Evolutionary conservation across 1,139 yeast species (phyloP), one percentile per base, ranked within the genome.

Genomic region (Scheffersomyces lignicola): DNA sequence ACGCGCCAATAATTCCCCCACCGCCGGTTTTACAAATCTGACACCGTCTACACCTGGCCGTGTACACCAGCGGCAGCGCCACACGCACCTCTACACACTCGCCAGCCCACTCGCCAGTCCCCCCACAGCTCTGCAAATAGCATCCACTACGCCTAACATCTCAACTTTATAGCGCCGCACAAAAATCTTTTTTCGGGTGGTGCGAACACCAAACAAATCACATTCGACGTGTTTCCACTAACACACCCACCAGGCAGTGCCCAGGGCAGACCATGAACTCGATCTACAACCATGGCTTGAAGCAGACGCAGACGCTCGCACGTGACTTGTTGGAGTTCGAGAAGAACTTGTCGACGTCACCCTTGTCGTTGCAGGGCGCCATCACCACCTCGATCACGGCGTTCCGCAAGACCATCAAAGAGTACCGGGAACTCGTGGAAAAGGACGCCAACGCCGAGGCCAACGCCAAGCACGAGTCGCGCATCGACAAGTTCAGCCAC

Each of bases 201-300:
- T n/a, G n/a, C n/a, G n/a, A n/a, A n/a, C n/a, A n/a, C n/a, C n/a
- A n/a, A n/a, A n/a, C n/a, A n/a, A n/a, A n/a, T n/a, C n/a, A n/a
- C n/a, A n/a, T n/a, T n/a, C n/a, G n/a, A n/a, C n/a, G n/a, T n/a
- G n/a, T n/a, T n/a, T n/a, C 12, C 8, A 7, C 31, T 12, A 12
- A 13, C 12, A 8, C 18, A 16, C 24, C 12, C 7, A 12, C 9
- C 3, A 28, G 7, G n/a, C n/a, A n/a, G n/a, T n/a, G n/a, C n/a
- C n/a, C n/a, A n/a, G n/a, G n/a, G 13, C 10, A 22, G 27, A 31
- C 4, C n/a, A 62, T 62, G 96, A 88, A 88, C 61, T 80, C 95
- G 18, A 67, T 89, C 35, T 88, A 84, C 61, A 90, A 87, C 61
- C 95, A 87, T 59, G 96, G 96, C 7, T 72, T 85, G 41, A 88